These are phyloP conservation scores for Pezicula radicicola DNA, from an alignment of 2,329 filamentous ascomycete species.

Conservation along the genomic window DNA sequence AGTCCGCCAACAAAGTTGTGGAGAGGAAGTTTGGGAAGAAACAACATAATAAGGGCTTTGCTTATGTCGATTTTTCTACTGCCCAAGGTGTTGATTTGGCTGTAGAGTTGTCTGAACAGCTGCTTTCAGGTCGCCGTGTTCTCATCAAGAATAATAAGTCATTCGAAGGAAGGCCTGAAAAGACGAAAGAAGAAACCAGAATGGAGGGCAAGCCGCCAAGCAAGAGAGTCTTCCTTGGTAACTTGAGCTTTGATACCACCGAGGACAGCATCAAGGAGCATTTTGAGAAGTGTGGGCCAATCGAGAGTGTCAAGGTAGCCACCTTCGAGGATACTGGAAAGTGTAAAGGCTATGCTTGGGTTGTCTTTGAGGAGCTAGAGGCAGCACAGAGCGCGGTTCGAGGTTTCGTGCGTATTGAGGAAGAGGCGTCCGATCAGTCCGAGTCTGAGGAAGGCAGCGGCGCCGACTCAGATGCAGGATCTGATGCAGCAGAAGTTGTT, in stretches of 20 bases:
- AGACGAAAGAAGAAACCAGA: slow-evolving; percentile 38
- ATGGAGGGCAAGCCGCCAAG: slow-evolving; percentile 61
- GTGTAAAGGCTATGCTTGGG: slow-evolving; percentile 96
- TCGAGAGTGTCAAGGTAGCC: slow-evolving; percentile 82
- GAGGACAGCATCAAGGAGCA: slow-evolving; percentile 78
- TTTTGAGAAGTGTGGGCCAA: slow-evolving; percentile 80
- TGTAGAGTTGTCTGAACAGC: slow-evolving; percentile 80
- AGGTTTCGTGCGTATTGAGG: slow-evolving; percentile 72
- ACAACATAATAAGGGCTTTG: slow-evolving; percentile 79
- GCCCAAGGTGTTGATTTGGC: slow-evolving; percentile 66
- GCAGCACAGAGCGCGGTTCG: slow-evolving; percentile 74
- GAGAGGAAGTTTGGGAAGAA: slow-evolving; percentile 23
- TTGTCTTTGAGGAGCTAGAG: slow-evolving; percentile 80
- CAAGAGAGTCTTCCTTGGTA: slow-evolving; percentile 85
- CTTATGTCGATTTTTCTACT: slow-evolving; percentile 87
- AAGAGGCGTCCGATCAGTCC: slow-evolving; percentile 36
- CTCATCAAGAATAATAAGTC: slow-evolving; percentile 91
- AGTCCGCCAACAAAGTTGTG: slow-evolving; percentile 27
- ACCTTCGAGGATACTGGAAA: slow-evolving; percentile 97
- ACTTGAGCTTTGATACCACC: slow-evolving; percentile 77
- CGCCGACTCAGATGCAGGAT: slow-evolving; percentile 29
- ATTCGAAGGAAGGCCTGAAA: slow-evolving; percentile 84
- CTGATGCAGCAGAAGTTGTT: slow-evolving; percentile 28
- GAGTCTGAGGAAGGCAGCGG: slow-evolving; percentile 23
- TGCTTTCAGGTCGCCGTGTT: slow-evolving; percentile 72